Conservation (phyloP, 331 rosid genomes). For the Acacia concinna region DNA sequence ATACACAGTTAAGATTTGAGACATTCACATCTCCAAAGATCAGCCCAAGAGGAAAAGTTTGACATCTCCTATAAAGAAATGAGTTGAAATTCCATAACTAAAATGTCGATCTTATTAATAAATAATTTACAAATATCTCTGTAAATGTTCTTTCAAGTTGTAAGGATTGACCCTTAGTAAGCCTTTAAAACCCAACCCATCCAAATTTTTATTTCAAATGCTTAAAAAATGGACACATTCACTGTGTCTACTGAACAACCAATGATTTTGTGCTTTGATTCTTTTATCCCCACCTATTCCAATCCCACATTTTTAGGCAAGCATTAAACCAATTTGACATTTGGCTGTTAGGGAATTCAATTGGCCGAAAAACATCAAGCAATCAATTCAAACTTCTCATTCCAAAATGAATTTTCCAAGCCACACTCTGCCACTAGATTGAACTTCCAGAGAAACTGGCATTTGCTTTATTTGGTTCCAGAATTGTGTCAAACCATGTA, state of each 20-base stretch:
- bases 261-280: neutral
- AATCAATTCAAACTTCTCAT: neutral
- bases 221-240: neutral
- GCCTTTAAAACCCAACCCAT: neutral
- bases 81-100: neutral
- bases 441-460: neutral
- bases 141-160: neutral
- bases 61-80: no score
- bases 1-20: no score
- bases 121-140: neutral
- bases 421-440: slow-evolving; percentile 3
- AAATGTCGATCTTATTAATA: neutral
- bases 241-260: neutral
- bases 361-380: slow-evolving; percentile 15
- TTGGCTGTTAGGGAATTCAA: slow-evolving; percentile 15
- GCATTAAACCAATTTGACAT: neutral
- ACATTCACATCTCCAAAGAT: no score
- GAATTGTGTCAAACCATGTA: slow-evolving; percentile 81
- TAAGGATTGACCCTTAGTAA: no score
- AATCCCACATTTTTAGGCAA: neutral
- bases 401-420: slow-evolving; percentile 23
- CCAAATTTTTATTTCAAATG: neutral
- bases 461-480: slow-evolving; percentile 25
- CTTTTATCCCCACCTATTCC: neutral
- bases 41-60: no score